These are phyloP conservation scores for Coniella lustricola DNA, from an alignment of 2,329 filamentous ascomycete genomes.

Conservation along the genomic window DNA sequence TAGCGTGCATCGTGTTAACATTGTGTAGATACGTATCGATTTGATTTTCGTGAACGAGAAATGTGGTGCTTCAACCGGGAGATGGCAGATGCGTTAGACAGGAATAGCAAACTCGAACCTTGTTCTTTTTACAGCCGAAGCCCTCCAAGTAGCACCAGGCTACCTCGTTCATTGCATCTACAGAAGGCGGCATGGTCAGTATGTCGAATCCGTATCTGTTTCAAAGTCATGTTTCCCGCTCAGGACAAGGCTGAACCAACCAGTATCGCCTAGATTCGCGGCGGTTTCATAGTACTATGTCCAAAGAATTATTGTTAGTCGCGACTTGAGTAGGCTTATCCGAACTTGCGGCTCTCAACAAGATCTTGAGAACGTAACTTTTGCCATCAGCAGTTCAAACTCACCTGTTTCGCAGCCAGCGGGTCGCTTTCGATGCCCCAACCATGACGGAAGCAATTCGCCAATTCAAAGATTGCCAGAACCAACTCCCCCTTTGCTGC, in stretches of 20 bases:
- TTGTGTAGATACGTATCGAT: conserved; percentile 32
- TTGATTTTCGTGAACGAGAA: too few relatives aligned
- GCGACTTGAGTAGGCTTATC: background rate
- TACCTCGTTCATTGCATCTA: conserved; percentile 94
- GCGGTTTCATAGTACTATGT: conserved; percentile 91
- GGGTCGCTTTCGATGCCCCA: conserved; percentile 88
- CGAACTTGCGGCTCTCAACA: background rate
- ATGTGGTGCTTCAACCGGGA: background rate
- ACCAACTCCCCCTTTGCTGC: conserved; percentile 94
- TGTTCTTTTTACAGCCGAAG: conserved; percentile 97
- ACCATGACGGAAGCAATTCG: conserved; percentile 86
- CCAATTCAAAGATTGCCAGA: conserved; percentile 91
- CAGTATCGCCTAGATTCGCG: conserved; percentile 87
- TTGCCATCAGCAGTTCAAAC: conserved; percentile 18
- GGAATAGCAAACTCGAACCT: conserved; percentile 75
- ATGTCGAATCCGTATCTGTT: conserved; percentile 15
- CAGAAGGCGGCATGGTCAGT: conserved; percentile 23
- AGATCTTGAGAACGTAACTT: background rate
- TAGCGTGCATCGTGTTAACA: conserved; percentile 40
- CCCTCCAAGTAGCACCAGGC: conserved; percentile 95
- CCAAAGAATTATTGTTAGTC: conserved; percentile 5
- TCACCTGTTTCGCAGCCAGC: conserved; percentile 68
- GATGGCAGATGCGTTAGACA: background rate
- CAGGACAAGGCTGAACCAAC: conserved; percentile 32
- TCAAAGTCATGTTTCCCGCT: background rate